These are phyloP conservation scores for Eutypella sp. DNA, from an alignment of 2,329 filamentous ascomycete genomes.

Conservation along the genomic window DNA sequence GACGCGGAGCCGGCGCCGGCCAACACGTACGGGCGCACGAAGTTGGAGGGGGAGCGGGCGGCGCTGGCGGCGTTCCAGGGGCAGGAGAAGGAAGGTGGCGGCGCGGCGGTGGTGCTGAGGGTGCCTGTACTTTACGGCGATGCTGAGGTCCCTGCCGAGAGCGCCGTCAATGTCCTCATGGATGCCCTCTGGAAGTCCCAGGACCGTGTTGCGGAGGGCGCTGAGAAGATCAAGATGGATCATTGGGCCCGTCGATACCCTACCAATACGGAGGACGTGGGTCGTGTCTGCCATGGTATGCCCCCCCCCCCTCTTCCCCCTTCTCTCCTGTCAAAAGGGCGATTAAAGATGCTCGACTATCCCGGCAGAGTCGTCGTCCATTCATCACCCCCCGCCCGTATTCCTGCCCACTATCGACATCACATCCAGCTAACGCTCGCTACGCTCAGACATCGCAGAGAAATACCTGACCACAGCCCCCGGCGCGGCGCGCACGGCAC, in stretches of 20 bases:
- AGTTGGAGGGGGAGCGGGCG: constrained; percentile 56
- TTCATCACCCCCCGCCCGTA: constrained; percentile 6
- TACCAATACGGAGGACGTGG: constrained; percentile 85
- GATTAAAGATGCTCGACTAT: too few species aligned
- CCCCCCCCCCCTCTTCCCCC: constrained; percentile 7
- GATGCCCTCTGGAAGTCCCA: constrained; percentile 72
- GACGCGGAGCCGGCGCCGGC: constrained; percentile 61
- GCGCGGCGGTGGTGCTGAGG: constrained; percentile 67
- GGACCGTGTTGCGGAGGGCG: constrained; percentile 40
- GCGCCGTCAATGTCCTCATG: constrained; percentile 77
- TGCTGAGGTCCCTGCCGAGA: constrained; percentile 66
- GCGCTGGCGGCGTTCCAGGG: constrained; percentile 57
- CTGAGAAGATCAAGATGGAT: constrained; percentile 65
- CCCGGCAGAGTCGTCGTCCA: too few species aligned
- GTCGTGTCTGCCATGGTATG: constrained; percentile 65
- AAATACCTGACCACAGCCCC: constrained; percentile 53
- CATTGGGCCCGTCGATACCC: constrained; percentile 82
- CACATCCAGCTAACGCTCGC: background rate
- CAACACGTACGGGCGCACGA: constrained; percentile 67
- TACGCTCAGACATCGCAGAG: constrained; percentile 56
- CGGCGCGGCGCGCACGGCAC: constrained; percentile 35
- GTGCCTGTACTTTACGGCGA: constrained; percentile 82
- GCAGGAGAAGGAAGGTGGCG: constrained; percentile 47
- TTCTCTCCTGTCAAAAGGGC: too few species aligned
- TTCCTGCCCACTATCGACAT: background rate